A percentile compares a stretch with the other conserved stretches of the same genome.
Evolutionary conservation across 331 rosid genomes (phyloP).

Genomic region (Prunus yedoensis): DNA sequence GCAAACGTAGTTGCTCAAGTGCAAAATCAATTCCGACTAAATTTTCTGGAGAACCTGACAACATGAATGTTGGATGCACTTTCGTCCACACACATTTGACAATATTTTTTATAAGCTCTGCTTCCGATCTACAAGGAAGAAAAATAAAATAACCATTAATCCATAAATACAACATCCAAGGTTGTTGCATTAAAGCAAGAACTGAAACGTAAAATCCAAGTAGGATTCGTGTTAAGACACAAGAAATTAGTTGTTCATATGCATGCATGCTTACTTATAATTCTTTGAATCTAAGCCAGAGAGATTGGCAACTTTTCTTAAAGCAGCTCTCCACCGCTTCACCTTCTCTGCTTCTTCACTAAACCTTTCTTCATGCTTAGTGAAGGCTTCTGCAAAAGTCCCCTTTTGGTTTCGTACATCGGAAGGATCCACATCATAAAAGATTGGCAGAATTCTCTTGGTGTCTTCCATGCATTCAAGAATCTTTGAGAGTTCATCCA

Average conservation of each 20-base stretch:
- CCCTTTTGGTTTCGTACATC: neutral
- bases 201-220: neutral
- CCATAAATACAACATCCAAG: too few species aligned
- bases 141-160: neutral
- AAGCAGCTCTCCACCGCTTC: constrained; percentile 13
- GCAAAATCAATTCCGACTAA: constrained; percentile 17
- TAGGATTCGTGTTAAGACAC: too few species aligned
- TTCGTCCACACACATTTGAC: neutral
- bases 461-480: neutral
- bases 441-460: neutral
- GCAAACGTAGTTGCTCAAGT: neutral
- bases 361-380: neutral
- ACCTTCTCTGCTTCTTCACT: neutral
- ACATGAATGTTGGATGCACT: neutral
- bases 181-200: neutral
- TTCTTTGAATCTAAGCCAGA: neutral
- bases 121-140: constrained; percentile 6
- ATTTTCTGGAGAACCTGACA: neutral
- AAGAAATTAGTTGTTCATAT: neutral
- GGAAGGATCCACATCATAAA: constrained; percentile 4
- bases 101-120: neutral
- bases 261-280: neutral
- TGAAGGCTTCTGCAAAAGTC: constrained; percentile 2
- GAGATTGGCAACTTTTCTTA: constrained; percentile 5
- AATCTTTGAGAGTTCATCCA: constrained; percentile 18